Evolutionary conservation across 2,329 filamentous ascomycete species (phyloP).

Genomic region (Colletotrichum melonis): DNA sequence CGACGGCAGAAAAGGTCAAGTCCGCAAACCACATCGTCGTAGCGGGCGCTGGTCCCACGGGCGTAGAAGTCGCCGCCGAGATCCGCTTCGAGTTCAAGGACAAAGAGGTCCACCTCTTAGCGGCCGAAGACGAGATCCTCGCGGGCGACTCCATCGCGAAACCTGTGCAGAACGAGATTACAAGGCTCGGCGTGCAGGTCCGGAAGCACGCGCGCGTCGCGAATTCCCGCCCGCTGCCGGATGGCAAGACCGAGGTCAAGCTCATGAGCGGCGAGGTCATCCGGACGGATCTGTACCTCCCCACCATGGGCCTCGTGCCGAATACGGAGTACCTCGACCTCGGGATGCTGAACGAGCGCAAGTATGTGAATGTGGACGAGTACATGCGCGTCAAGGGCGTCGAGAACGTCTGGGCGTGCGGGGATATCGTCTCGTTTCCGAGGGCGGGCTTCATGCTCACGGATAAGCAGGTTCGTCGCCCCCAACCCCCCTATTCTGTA

Average conservation of each 20-base stretch:
- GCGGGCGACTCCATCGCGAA: conserved; percentile 55
- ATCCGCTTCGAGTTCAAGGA: conserved; percentile 62
- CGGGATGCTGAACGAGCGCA: conserved; percentile 54
- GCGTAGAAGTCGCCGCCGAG: conserved; percentile 67
- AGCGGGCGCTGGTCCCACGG: conserved; percentile 67
- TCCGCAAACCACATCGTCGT: conserved; percentile 64
- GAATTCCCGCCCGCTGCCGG: conserved; percentile 44
- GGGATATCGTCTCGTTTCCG: conserved; percentile 64
- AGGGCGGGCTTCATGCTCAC: conserved; percentile 69
- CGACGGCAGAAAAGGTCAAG: conserved; percentile 53
- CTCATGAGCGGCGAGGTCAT: conserved; percentile 60
- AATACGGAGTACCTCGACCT: conserved; percentile 65
- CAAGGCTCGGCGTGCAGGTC: conserved; percentile 63
- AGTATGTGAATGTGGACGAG: conserved; percentile 62
- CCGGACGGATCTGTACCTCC: conserved; percentile 66
- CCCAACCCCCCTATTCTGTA: neutral
- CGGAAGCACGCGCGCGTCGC: conserved; percentile 54
- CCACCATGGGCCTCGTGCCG: conserved; percentile 65
- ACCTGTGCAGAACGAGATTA: conserved; percentile 60
- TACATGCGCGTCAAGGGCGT: conserved; percentile 58
- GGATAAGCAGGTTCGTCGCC: conserved; percentile 60
- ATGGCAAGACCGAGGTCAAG: conserved; percentile 60
- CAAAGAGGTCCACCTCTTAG: conserved; percentile 62
- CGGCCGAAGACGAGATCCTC: conserved; percentile 53
- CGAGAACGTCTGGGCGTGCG: conserved; percentile 63